Percentiles rank a stretch among this genome's conserved stretches.
These are phyloP conservation scores for Epicoccum nigrum DNA, from an alignment of 2,329 filamentous ascomycete species.

Conservation along the genomic window DNA sequence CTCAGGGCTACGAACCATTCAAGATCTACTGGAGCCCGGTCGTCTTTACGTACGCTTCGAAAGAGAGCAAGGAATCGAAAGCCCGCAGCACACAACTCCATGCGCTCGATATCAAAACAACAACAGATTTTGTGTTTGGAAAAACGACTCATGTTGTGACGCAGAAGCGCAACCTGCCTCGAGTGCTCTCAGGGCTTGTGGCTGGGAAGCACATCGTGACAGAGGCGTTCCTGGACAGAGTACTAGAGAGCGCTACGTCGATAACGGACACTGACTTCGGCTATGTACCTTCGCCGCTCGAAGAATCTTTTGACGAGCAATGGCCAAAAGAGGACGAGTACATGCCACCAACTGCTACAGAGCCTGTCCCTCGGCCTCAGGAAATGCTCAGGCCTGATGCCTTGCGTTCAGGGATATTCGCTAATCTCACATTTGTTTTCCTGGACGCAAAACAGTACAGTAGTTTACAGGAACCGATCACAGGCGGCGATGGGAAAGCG, in stretches of 20 bases:
- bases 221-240: slow-evolving; percentile 72
- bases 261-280: slow-evolving; percentile 47
- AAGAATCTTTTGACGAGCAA: slow-evolving; percentile 75
- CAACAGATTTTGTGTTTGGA: slow-evolving; percentile 71
- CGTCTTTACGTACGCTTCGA: slow-evolving; percentile 81
- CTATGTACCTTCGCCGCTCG: slow-evolving; percentile 65
- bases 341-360: slow-evolving; percentile 75
- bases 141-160: slow-evolving; percentile 87
- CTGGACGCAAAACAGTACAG: slow-evolving; percentile 77
- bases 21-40: slow-evolving; percentile 79
- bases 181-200: slow-evolving; percentile 84
- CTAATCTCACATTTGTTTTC: slow-evolving; percentile 88
- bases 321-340: slow-evolving; percentile 79
- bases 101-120: slow-evolving; percentile 85
- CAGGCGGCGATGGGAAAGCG: slow-evolving; percentile 82
- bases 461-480: slow-evolving; percentile 75
- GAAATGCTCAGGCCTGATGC: slow-evolving; percentile 75
- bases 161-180: slow-evolving; percentile 87
- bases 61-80: slow-evolving; percentile 62
- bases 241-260: slow-evolving; percentile 65
- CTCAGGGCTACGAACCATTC: slow-evolving; percentile 69
- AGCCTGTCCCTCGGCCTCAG: slow-evolving; percentile 71
- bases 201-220: slow-evolving; percentile 80
- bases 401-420: slow-evolving; percentile 73
- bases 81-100: slow-evolving; percentile 69